phyloP scores from a whole-genome alignment of 2,329 filamentous ascomycete species.

The Penicillium decumbens region DNA sequence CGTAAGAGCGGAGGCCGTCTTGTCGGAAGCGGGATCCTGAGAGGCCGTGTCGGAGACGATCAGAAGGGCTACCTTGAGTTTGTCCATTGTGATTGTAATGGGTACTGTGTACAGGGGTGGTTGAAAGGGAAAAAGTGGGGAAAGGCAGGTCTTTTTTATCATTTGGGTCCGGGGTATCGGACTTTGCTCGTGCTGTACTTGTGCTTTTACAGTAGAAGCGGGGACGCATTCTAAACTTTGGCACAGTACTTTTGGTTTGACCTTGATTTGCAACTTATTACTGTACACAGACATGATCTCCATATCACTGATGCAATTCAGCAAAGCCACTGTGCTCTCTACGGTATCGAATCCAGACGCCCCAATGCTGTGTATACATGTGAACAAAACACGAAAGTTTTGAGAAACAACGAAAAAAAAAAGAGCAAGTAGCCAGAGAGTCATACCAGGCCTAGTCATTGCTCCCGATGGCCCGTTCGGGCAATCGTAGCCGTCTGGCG shows the following conservation, averaged over 20 bases:
- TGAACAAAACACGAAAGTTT: conserved; percentile 15
- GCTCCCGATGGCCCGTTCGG: conserved; percentile 13
- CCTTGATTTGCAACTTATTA: conserved; percentile 22
- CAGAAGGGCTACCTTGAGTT: conserved; percentile 69
- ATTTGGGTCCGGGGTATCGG: conserved; percentile 14
- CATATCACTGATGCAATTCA: conserved; percentile 27
- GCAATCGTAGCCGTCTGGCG: conserved; percentile 15
- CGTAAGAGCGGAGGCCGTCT: conserved; percentile 61
- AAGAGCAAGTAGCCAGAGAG: conserved; percentile 22
- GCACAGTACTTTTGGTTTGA: background rate
- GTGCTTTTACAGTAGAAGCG: background rate
- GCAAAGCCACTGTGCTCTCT: conserved; percentile 24
- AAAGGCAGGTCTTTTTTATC: conserved; percentile 8
- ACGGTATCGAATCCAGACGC: conserved; percentile 37
- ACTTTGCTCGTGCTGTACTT: too few species aligned
- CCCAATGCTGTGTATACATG: conserved; percentile 37
- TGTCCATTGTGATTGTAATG: conserved; percentile 26
- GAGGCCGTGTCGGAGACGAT: conserved; percentile 88
- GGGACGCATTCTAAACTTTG: background rate
- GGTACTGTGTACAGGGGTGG: conserved; percentile 1
- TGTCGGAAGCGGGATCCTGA: conserved; percentile 72
- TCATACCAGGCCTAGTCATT: conserved; percentile 13
- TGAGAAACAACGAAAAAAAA: conserved; percentile 18
- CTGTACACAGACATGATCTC: conserved; percentile 26
- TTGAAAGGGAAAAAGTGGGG: conserved; percentile 5